Evolutionary conservation across 352 stramenopile genomes (phyloP), one percentile per base, ranked within the genome.

Genomic region (Elongisporangium anandrum): DNA sequence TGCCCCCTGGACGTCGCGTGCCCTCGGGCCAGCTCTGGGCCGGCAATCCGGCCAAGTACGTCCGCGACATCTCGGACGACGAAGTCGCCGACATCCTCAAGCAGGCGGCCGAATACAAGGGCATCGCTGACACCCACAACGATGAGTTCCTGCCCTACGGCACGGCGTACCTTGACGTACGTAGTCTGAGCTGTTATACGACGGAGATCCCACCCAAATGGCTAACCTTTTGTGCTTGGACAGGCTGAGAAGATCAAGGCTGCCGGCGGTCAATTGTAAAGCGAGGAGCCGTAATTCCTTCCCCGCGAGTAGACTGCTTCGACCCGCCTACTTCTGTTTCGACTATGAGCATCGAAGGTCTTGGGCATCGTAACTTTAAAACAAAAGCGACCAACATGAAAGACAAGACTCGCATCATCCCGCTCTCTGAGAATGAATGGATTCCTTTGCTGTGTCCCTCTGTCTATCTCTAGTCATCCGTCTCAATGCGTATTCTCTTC

Each of bases 41-140:
- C n/a, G 96, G 96, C 62, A 98, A 98, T 75, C 96, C 96, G 50
- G 95, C 96, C 59, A 94, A 93, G 68, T 98, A 96, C 80, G 75
- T 98, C 48, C 87, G 86, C 41, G 82, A 97, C 60, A 82, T 98
- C 61, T 92, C 89, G 68, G 85, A 97, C 61, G 90, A 98, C 64
- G 95, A 98, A 69, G 81, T 96, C 63, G 85, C 85, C 63, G 83
- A 94, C 69, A 92, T 96, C 58, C 73, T 72, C 59, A 93, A 94
- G 71, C 85, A 96, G 73, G 83, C 85, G 38, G 76, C 72, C 22
- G 87, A 95, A 50, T 95, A 95, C 84, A 86, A 88, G 68, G 73
- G 58, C 69, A 88, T 96, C 50, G 86, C 87, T 34, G 74, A 77
- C 59, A 94, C 84, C 61, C 87, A 96, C 81, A 92, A 80, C 62